These are phyloP conservation scores for Irpex rosettiformis DNA, from an alignment of 1,284 basidiomycete genomes.

Conservation along the genomic window DNA sequence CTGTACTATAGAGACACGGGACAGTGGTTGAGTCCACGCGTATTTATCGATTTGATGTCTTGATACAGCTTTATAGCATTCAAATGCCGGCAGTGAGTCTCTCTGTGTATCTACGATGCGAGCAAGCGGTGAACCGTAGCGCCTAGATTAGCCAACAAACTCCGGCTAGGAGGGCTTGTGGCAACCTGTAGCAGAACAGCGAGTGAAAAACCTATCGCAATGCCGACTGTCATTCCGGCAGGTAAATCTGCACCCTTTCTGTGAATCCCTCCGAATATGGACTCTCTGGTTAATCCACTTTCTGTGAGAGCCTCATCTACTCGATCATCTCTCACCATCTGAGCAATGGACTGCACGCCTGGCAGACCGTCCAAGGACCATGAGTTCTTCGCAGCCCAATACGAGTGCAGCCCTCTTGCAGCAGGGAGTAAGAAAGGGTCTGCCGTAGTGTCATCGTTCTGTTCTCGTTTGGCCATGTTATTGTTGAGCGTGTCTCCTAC, in stretches of 20 bases:
- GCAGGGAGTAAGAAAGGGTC: conserved; percentile 4
- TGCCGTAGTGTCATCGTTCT: conserved; percentile 3
- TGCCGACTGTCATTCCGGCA: conserved; percentile 1
- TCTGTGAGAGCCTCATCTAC: conserved; percentile 4
- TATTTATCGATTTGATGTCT: not conserved
- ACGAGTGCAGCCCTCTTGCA: conserved; percentile 10
- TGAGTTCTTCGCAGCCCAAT: conserved; percentile 13
- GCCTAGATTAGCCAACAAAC: not conserved
- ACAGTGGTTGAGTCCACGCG: not conserved
- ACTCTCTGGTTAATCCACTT: conserved; percentile 1
- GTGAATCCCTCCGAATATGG: not conserved
- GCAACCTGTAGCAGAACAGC: not conserved
- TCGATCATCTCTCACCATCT: not conserved
- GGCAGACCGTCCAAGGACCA: conserved; percentile 15
- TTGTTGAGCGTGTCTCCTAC: conserved; percentile 10
- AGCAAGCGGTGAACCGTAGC: not conserved
- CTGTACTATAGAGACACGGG: not conserved
- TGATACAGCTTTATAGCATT: not conserved
- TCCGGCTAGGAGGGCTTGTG: not conserved
- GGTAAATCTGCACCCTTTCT: not conserved
- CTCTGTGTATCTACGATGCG: not conserved
- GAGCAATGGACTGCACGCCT: conserved; percentile 5
- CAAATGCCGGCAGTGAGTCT: not conserved
- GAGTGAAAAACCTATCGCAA: conserved; percentile 4
- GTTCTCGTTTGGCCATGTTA: conserved; percentile 4